Base-by-base conservation (phyloP, 495 filamentous ascomycete genomes). In the Parathielavia appendiculata region DNA sequence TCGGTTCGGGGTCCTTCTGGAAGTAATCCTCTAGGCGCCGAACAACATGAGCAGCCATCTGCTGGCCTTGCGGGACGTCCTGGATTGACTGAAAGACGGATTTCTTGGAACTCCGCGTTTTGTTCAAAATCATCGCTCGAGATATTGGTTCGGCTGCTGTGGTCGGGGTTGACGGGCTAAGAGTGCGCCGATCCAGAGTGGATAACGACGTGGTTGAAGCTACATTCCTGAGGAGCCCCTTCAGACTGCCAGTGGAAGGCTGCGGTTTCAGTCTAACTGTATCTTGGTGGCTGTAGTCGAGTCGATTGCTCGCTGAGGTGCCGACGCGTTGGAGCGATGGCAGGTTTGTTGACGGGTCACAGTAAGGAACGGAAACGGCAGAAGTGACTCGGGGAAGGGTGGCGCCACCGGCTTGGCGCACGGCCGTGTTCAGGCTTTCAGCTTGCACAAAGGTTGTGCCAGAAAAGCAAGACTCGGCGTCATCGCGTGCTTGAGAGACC, bases 1-100 rank as follows among this genome's bases (percentile, higher is more conserved):
- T 74, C 6, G 76, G 76, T 3, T 67, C 63, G 1, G 70, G 64
- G 22, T 77, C 72, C 44, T 56, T 62, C 7, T 68, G 65, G 57
- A 75, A 79, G 51, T 72, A 78, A n/a, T 73, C 71, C 40, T 79
- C 76, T 16, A 79, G 59, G 10, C 72, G 71, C 3, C 60, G 54
- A 22, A 76, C 60, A 30, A 73, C 73, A 43, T 73, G 75, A 8
- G 58, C 53, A 26, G 73, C 65, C 23, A 79, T 60, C 41, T 55
- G 57, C 1, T 68, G 68, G 30, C 63, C 68, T 26, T 70, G 69
- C 9, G 69, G 63, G 36, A 68, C 55, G 19, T 67, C 50, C 7
- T 64, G 39, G 16, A 62, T 60, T 2, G 46, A 54, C 47, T 26
- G 41, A 43, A 66, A 71, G n/a, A 36, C 66, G 17, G 69, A 65